Conservation (phyloP, 441 rosid genomes). For the Brassica balearica region DNA sequence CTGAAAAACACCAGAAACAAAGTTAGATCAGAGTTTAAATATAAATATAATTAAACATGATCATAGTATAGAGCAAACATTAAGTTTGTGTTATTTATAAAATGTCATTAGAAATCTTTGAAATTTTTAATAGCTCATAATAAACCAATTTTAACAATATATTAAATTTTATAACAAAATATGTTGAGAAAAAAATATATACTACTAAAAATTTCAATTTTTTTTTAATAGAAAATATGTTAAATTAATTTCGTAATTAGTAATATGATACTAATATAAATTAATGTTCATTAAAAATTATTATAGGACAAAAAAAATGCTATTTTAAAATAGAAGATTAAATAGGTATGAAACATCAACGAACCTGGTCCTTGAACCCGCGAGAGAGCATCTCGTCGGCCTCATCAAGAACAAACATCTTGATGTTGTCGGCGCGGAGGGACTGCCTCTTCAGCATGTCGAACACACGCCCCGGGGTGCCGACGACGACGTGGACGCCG, state of each 20-base stretch:
- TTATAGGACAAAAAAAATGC: too few relatives aligned
- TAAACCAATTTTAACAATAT: background rate
- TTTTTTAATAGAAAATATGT: too few relatives aligned
- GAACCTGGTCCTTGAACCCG: constrained; percentile 39
- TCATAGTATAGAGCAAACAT: too few relatives aligned
- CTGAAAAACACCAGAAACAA: constrained; percentile 24
- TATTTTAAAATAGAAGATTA: background rate
- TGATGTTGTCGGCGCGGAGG: constrained; percentile 47
- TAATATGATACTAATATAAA: too few relatives aligned
- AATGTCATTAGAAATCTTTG: background rate
- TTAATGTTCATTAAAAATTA: too few relatives aligned
- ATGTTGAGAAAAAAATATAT: background rate
- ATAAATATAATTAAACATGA: background rate
- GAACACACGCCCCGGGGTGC: constrained; percentile 52
- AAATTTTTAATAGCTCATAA: too few relatives aligned
- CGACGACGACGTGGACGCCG: constrained; percentile 52
- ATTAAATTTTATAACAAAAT: background rate
- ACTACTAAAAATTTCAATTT: too few relatives aligned
- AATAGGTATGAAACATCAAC: background rate
- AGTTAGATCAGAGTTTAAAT: background rate
- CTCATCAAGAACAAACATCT: constrained; percentile 54
- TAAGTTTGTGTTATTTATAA: too few relatives aligned
- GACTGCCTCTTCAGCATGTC: constrained; percentile 51
- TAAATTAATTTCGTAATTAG: too few relatives aligned
- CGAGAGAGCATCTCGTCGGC: constrained; percentile 57